Percentiles rank a stretch among this genome's conserved stretches.
Evolutionary conservation across 768 basidiomycete species (phyloP).

Genomic region (Lactarius pseudohatsudake): DNA sequence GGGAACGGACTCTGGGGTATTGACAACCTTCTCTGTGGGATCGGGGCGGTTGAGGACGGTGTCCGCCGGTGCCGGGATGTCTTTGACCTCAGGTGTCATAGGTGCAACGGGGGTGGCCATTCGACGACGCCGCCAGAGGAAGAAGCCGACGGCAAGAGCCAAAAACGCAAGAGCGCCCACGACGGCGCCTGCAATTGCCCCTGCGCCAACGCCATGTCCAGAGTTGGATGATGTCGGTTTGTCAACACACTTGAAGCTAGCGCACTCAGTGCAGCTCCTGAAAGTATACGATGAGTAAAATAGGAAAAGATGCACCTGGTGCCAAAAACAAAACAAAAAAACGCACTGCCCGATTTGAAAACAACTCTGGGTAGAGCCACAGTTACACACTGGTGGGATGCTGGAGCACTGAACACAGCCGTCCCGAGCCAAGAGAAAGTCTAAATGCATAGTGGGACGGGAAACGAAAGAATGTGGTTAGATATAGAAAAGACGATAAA

Average conservation of each 20-base stretch:
- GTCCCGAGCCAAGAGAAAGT: conserved; percentile 28
- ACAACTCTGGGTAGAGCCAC: conserved; percentile 55
- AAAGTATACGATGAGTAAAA: conserved; percentile 6
- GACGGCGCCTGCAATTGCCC: conserved; percentile 73
- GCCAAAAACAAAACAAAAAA: neutral
- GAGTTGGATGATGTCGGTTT: conserved; percentile 26
- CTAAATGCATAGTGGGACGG: conserved; percentile 27
- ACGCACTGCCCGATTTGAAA: conserved; percentile 59
- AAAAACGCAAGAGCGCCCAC: conserved; percentile 64
- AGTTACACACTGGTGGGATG: conserved; percentile 52
- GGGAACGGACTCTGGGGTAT: conserved; percentile 31
- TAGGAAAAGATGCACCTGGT: neutral
- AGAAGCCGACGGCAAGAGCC: conserved; percentile 48
- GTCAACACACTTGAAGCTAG: conserved; percentile 51
- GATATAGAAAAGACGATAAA: conserved; percentile 4
- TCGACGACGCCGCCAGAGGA: conserved; percentile 66
- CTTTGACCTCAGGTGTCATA: conserved; percentile 41
- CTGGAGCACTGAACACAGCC: conserved; percentile 49
- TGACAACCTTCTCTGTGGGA: conserved; percentile 62
- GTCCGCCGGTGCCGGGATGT: conserved; percentile 71
- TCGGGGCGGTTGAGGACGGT: conserved; percentile 82
- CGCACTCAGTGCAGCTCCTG: conserved; percentile 62
- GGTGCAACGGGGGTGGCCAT: conserved; percentile 38
- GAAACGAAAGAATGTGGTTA: conserved; percentile 25
- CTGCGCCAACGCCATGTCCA: conserved; percentile 52